Evolutionary conservation across 2,329 filamentous ascomycete genomes (phyloP), one percentile per base, ranked within the genome.

Genomic region (Cladobotryum mycophilum): DNA sequence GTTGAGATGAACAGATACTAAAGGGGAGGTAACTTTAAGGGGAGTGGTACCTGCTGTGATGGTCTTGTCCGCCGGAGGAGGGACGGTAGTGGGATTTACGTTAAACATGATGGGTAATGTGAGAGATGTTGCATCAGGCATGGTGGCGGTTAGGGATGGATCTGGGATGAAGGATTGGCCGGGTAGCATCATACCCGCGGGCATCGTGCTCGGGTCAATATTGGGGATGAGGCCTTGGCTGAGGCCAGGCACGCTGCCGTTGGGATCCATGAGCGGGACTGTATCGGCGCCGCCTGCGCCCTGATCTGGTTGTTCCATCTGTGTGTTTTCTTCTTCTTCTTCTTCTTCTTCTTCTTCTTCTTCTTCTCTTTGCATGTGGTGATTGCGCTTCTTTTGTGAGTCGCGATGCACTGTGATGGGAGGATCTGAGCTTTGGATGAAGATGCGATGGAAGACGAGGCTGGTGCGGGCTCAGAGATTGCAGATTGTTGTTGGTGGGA

Each of bases 61-160:
- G 12, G 57, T 58, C 14, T 58, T 61, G 38, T 48, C 37, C 5
- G 52, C 36, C 3, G 47, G 22, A 57, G 60, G n/a, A 44, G 52
- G 15, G 34, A 41, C 22, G 55, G 55, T 4, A 11, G 56, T 53
- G 15, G 56, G 51, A 20, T 62, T 58, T 7, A 63, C 65, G 49
- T 68, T 69, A 37, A 66, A 59, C 51, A 61, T 58, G 49, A 65
- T 58, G 14, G 67, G 61, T 43, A 66, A 57, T 56, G 68, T 61
- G 55, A 64, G 51, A 37, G 54, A 53, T 17, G 61, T 58, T 18
- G 63, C 55, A 36, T 62, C 61, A 14, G 51, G 52, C 42, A 64
- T 52, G 56, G 53, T 41, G 59, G 57, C 18, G 4, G 53, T 55
- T 49, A 65, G 55, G 38, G 59, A 56, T 12, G 60, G 57, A 48